Conservation (phyloP, 225 moss, liverwort and hornwort species). For the Bryoerythrophyllum caledonicum region DNA sequence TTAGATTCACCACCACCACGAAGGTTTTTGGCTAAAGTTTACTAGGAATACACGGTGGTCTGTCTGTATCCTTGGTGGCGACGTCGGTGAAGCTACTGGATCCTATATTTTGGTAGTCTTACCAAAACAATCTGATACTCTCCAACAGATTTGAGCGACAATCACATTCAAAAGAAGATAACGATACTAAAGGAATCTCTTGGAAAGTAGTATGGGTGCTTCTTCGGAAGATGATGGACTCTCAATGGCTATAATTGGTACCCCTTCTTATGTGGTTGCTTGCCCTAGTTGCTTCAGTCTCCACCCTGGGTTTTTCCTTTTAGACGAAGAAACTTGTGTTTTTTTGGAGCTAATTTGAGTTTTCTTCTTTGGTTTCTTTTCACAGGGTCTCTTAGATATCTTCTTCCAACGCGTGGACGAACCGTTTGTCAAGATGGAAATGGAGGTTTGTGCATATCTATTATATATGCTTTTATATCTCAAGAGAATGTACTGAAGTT, state of each 20-base stretch:
- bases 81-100: constrained; percentile 57
- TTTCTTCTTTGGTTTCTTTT: constrained; percentile 10
- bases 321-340: neutral
- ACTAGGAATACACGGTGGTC: too few relatives aligned
- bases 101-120: constrained; percentile 72
- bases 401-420: constrained; percentile 76
- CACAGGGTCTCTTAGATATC: constrained; percentile 65
- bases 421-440: constrained; percentile 30
- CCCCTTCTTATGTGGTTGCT: constrained; percentile 46
- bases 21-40: neutral
- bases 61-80: neutral
- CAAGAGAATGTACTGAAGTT: neutral
- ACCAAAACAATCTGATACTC: constrained; percentile 35
- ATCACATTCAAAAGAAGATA: constrained; percentile 22
- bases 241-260: constrained; percentile 75
- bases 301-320: neutral
- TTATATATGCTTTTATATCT: too few relatives aligned
- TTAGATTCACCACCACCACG: too few relatives aligned
- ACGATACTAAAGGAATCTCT: constrained; percentile 47
- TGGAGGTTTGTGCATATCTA: constrained; percentile 24
- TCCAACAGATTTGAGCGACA: constrained; percentile 22
- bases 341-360: neutral
- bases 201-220: constrained; percentile 79
- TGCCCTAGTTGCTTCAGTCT: neutral
- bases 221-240: constrained; percentile 65